Evolutionary conservation across 345 rosid genomes (phyloP), one percentile per base, ranked within the genome.

Genomic region (Euphorbia tirucalli): DNA sequence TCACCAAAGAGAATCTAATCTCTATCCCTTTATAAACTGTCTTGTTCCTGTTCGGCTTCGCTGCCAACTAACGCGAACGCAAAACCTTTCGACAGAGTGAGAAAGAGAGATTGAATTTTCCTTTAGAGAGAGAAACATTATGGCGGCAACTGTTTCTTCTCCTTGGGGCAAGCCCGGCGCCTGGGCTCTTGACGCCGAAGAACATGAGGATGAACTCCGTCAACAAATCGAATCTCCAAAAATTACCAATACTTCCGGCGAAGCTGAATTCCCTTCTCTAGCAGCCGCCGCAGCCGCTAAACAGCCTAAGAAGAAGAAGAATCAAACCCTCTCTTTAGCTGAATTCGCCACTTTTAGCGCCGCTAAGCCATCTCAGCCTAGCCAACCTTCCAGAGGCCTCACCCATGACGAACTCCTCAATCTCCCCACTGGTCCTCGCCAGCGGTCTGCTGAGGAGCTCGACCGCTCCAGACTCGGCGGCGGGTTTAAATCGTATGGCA

Each of bases 81-180:
- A 28, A 9, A 3, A 46, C 19, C 68, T 44, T 50, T 35, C 44
- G 13, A 43, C 68, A 35, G 4, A 61, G 72, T n/a, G 68, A 71
- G 35, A 65, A 24, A 74, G 0, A 37, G 16, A 65, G 48, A 61
- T 31, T 61, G 1, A 7, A 15, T 52, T 52, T 48, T 52, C 57
- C 11, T 22, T 1, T 48, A 74, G 39, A 31, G 57, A 63, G 63
- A 39, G 44, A 55, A 61, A 65, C n/a, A 49, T 59, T 49, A 93
- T 93, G 98, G 93, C 97, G 85, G 95, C 97, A 27, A 83, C 89
- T 0, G 87, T 83, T 22, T 85, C 97, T 32, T 91, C 99, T 82
- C 89, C 89, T 3, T 96, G 99, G 99, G 80, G 84, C 18, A 96
- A 96, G 81, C 93, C 99, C 19, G 97, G 97, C 32, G 86, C 96